These are phyloP conservation scores for Curvularia lunata DNA, from an alignment of 2,329 filamentous ascomycete genomes.

Conservation along the genomic window DNA sequence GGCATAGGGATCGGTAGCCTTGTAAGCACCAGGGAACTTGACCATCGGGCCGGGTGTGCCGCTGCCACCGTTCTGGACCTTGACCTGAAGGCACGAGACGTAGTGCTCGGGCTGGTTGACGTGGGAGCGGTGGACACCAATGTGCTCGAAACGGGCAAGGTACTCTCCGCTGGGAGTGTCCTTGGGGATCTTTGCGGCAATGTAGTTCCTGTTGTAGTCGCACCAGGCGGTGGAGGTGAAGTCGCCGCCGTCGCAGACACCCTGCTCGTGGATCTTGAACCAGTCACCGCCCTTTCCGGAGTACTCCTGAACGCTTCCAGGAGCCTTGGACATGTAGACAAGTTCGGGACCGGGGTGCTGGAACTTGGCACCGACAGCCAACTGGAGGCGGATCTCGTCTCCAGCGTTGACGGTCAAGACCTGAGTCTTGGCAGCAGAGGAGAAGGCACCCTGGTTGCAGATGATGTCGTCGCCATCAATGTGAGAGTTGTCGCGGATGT, in stretches of 20 bases:
- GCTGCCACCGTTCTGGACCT: slow-evolving; percentile 46
- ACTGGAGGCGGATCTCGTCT: slow-evolving; percentile 26
- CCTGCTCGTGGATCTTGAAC: slow-evolving; percentile 42
- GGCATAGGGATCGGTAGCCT: slow-evolving; percentile 30
- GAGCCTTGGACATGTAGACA: slow-evolving; percentile 41
- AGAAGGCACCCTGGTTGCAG: slow-evolving; percentile 31
- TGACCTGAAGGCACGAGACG: slow-evolving; percentile 51
- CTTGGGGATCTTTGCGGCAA: slow-evolving; percentile 47
- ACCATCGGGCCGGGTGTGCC: slow-evolving; percentile 45
- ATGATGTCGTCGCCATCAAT: slow-evolving; percentile 31
- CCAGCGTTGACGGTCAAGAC: slow-evolving; percentile 32
- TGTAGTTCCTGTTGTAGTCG: slow-evolving; percentile 30
- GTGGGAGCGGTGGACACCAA: slow-evolving; percentile 43
- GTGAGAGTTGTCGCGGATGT: slow-evolving; percentile 31
- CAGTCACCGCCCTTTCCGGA: slow-evolving; percentile 35
- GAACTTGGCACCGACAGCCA: slow-evolving; percentile 32
- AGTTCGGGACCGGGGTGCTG: slow-evolving; percentile 33
- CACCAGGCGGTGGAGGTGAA: slow-evolving; percentile 32
- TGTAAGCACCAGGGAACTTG: slow-evolving; percentile 45
- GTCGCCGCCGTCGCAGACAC: slow-evolving; percentile 26
- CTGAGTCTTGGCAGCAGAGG: slow-evolving; percentile 24
- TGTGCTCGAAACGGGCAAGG: slow-evolving; percentile 54
- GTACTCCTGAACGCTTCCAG: slow-evolving; percentile 25
- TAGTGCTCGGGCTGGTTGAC: slow-evolving; percentile 52
- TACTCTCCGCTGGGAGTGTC: slow-evolving; percentile 53